Base-by-base conservation (phyloP, 495 filamentous ascomycete species). In the Neurospora africana region DNA sequence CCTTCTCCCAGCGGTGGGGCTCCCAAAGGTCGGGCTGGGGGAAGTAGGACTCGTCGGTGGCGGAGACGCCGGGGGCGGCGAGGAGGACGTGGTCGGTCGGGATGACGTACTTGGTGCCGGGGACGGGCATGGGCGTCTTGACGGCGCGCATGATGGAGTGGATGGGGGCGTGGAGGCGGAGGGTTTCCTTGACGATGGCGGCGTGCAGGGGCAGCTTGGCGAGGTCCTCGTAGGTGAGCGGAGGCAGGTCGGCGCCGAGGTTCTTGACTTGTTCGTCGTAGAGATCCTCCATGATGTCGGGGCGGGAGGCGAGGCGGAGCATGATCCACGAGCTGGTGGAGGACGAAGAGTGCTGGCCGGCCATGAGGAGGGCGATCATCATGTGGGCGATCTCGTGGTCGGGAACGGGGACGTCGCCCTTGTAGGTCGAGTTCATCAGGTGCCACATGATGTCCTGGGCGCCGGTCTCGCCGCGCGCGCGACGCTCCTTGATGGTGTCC, bases 331-430 rank as follows among this genome's bases (percentile, higher is more conserved):
- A 85, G 77, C 87, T 90, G 65, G 91, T 92, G 8, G 92, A 91
- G 47, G 93, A 93, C 4, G 92, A 93, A 1, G 92, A 94, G 84
- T 96, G 93, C 78, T 96, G 93, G 71, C 93, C 93, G 38, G 91
- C 93, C 92, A 96, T 94, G 10, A 96, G 84, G 33, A 96, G 87
- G 0, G 92, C 92, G 78, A 96, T 96, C 91, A 96, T 93, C 88
- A 96, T 94, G 78, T 95, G 92, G 8, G 93, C 92, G 43, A 95
- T 87, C 75, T 96, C 92, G 73, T 90, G 86, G 78, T 96, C 93
- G 13, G 93, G 90, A 8, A 95, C 84, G 7, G 81, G 80, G 36
- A 81, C 84, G 70, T 91, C 92, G 76, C 92, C 85, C 81, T 93
- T 93, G 86, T 96, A 96, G 3, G 81, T 83, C 72, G 90, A 89